Evolutionary conservation across 352 stramenopile species (phyloP), one percentile per base, ranked within the genome.

Genomic region (Pythium myriotylum): DNA sequence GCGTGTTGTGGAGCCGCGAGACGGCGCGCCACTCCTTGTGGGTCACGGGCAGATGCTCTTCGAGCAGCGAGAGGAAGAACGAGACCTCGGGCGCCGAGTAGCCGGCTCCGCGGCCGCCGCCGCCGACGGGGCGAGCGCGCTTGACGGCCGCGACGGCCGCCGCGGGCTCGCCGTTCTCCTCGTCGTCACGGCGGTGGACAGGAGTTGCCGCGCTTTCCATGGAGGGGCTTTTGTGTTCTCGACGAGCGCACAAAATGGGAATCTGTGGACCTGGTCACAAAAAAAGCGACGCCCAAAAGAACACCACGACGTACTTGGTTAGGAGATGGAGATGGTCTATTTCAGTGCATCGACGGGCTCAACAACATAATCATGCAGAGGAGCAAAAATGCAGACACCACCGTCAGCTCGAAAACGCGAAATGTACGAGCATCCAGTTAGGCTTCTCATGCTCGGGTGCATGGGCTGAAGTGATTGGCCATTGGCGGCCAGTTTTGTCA

Each of bases 31-130:
- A 67, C 35, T 67, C 59, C 41, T 45, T 41, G 42, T 51, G 47
- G 2, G 59, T 46, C 32, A 67, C 59, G 23, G 59, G 59, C 59
- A 67, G 32, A 29, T 61, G 51, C 35, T 60, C 42, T 19, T 67
- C 59, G 20, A 67, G 24, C 8, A 67, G 43, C 59, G 59, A 60
- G 22, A 67, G 26, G 35, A 60, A 67, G 46, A 47, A 61, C 32
- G 59, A 60, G 17, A 67, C 37, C 50, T 67, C 59, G 3, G 50
- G 50, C 14, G 59, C 26, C 27, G 59, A 67, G 35, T 67, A 67
- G 19, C 59, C 59, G 22, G 59, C 59, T 23, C 59, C 59, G 9
- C 59, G 59, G 23, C 59, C 59, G 20, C 51, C 48, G 17, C 55
- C 50, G 19, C 42, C 42, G 1, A 22, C 17, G 17, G 42, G 32